These are phyloP conservation scores for Chlamydomonas schloesseri DNA, from an alignment of 139 green algal genomes.

Conservation along the genomic window DNA sequence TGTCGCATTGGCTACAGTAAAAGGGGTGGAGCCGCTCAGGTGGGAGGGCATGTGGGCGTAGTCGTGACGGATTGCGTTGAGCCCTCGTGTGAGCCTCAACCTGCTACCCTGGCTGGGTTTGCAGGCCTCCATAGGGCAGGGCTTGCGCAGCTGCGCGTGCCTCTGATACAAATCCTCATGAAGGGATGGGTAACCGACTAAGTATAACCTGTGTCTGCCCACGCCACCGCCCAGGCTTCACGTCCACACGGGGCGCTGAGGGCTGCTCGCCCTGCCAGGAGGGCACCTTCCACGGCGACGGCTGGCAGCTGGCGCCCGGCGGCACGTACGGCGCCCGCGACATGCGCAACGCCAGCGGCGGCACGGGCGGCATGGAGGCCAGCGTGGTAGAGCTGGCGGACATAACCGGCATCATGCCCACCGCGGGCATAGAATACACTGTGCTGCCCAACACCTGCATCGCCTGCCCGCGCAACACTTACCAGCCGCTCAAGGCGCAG, in stretches of 20 bases:
- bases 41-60: no score
- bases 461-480: constrained; percentile 33
- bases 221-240: constrained; percentile 20
- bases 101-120: no score
- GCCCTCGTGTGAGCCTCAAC: no score
- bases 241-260: not conserved
- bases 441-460: constrained; percentile 37
- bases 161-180: no score
- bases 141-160: not conserved
- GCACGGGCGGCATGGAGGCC: not conserved
- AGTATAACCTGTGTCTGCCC: no score
- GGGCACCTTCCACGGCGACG: constrained; percentile 31
- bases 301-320: not conserved
- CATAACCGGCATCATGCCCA: not conserved
- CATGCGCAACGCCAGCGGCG: not conserved
- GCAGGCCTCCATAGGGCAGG: no score
- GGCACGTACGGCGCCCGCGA: not conserved
- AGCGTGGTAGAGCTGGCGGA: not conserved
- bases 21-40: no score
- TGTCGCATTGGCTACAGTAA: not conserved
- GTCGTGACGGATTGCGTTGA: no score
- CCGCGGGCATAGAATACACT: not conserved
- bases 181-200: no score
- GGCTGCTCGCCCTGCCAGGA: constrained; percentile 16
- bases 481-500: constrained; percentile 29